phyloP scores from a whole-genome alignment of 805 yeast genomes.

The Starmerella sp. region DNA sequence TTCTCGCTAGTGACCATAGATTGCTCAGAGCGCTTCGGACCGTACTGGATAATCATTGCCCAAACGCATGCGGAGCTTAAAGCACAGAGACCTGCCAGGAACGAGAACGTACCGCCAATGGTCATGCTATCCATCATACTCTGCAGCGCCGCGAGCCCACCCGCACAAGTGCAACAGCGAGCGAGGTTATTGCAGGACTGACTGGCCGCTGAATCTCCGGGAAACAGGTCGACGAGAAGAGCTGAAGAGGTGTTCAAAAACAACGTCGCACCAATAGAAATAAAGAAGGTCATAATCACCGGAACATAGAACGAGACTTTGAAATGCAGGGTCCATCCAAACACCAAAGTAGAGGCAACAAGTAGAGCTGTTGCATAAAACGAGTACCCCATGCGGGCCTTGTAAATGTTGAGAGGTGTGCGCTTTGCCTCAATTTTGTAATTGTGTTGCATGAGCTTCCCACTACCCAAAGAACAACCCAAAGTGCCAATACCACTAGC shows the following conservation, averaged over 20 bases:
- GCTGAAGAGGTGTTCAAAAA: conserved; percentile 51
- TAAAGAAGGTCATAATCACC: conserved; percentile 45
- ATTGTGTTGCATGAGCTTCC: conserved; percentile 43
- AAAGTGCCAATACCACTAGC: conserved; percentile 64
- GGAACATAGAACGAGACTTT: conserved; percentile 43
- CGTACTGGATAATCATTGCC: conserved; percentile 8
- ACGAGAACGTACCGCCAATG: conserved; percentile 66
- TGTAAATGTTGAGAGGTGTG: conserved; percentile 32
- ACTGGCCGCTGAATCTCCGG: conserved; percentile 59
- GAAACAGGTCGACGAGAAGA: conserved; percentile 64
- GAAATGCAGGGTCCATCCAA: conserved; percentile 62
- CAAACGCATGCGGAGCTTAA: conserved; percentile 15
- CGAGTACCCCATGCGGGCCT: conserved; percentile 43
- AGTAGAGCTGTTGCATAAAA: conserved; percentile 36
- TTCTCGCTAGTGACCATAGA: background rate
- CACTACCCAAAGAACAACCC: conserved; percentile 48
- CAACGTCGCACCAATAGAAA: conserved; percentile 49
- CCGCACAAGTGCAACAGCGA: conserved; percentile 64
- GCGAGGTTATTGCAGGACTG: conserved; percentile 61
- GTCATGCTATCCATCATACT: conserved; percentile 48
- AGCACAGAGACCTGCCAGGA: conserved; percentile 41
- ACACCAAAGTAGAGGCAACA: conserved; percentile 37
- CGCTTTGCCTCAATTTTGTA: conserved; percentile 31
- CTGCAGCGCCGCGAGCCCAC: conserved; percentile 54
- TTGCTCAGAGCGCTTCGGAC: conserved; percentile 9